A percentile compares a stretch with the other conserved stretches of the same genome.
These are phyloP conservation scores for Globisporangium nodosum DNA, from an alignment of 352 stramenopile genomes.

Conservation along the genomic window DNA sequence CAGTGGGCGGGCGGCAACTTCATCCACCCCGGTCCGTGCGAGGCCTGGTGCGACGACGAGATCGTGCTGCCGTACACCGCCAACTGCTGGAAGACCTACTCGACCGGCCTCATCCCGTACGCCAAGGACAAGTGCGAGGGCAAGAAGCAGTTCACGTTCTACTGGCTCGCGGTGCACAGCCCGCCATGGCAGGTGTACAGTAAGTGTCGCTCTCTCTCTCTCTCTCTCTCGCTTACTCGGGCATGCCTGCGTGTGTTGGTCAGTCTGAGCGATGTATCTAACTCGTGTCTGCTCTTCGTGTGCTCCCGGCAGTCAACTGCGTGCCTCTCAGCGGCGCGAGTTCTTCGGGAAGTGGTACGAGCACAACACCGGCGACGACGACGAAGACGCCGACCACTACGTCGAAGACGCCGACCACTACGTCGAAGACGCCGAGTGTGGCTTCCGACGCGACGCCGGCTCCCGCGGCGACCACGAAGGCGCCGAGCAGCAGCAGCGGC, in stretches of 20 bases:
- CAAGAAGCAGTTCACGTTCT: conserved; percentile 15
- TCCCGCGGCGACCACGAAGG: neutral
- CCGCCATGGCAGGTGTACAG: conserved; percentile 17
- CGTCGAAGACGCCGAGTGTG: neutral
- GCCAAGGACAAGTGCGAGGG: conserved; percentile 11
- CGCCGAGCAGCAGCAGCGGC: neutral
- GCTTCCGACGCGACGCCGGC: neutral
- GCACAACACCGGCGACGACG: neutral
- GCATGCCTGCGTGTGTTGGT: neutral
- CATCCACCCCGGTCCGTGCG: conserved; percentile 11
- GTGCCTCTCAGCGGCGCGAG: neutral
- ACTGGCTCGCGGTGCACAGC: conserved; percentile 14
- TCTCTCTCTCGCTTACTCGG: too few species aligned
- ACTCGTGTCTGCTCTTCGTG: neutral
- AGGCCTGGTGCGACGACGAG: conserved; percentile 14
- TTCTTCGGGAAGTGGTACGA: neutral
- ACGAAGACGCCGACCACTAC: neutral
- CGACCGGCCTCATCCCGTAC: conserved; percentile 10
- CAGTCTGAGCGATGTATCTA: neutral
- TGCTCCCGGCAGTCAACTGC: neutral
- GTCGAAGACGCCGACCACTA: neutral
- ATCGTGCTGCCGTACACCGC: conserved; percentile 8
- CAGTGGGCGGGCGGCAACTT: conserved; percentile 2
- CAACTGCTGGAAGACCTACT: conserved; percentile 11
- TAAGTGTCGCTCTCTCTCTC: neutral